Base-by-base conservation (phyloP, 345 rosid species). In the Salix exigua region DNA sequence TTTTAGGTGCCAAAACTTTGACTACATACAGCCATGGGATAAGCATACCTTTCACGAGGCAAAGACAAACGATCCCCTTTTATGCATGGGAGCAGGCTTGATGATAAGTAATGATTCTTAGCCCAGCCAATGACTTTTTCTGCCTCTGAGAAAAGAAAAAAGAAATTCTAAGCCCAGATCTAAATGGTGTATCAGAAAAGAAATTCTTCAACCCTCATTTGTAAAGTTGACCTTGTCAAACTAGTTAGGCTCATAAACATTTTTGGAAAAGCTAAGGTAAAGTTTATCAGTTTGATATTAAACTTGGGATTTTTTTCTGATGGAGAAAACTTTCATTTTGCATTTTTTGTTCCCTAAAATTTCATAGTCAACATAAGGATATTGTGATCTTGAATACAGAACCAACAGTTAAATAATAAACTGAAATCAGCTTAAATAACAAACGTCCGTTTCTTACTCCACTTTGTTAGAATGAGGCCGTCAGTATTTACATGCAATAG, bases 121-220 rank as follows among this genome's bases (percentile, higher is more conserved):
- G 99, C 97, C 99, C 98, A 94, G 76, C 99, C 99, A 78, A 94
- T 87, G 75, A 94, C 85, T 82, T 92, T 96, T 84, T 92, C 98
- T 77, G 97, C 94, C 86, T 90, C 99, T 96, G 90, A 77, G 16
- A 1, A 44, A 44, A 35, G 71, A 75, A 35, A 40, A 31, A 4
- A 31, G 4, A 31, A 31, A 31, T 31, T 25, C 58, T 71, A 65
- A 13, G 11, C 79, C 12, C 2, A 44, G 9, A 61, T 31, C 69
- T 21, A 50, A 75, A 30, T 5, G 46, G 18, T 60, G 61, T 33
- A 23, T 46, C 17, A 35, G 48, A 66, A 53, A 40, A 48, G 25
- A 63, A 71, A 73, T 23, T 13, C 64, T 68, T 26, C 44, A 23
- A 64, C 48, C 42, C 25, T 67, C 33, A 68, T 38, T 60, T 65